Evolutionary conservation across 306 rosid genomes (phyloP), one percentile per base, ranked within the genome.

Genomic region (Pyrus communis): DNA sequence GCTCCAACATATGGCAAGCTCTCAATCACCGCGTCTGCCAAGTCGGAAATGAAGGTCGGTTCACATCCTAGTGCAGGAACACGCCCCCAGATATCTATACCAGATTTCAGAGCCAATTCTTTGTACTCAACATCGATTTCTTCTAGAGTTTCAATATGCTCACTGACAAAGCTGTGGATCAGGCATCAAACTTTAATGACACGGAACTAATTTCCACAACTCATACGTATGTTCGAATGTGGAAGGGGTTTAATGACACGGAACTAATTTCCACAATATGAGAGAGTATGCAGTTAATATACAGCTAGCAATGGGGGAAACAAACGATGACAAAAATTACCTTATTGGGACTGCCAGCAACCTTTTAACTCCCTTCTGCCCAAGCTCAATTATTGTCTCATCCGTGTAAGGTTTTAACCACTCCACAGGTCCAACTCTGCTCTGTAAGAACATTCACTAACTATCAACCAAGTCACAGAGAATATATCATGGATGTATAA

Each of bases 401-500:
- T 95, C 99, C 4, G 98, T 95, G 65, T 95, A 95, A n/a, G 98
- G 98, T 81, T 89, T 95, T 81, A 95, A 82, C 98, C 98, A 95
- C 83, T 95, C 98, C 79, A 95, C 98, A 6, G 98, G 98, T 72
- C 98, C 98, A 79, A 95, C 98, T 85, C 98, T 88, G 84, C 97
- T 95, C 99, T 95, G 97, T 74, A 82, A 74, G 64, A 79, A 60
- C 69, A 82, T 73, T 76, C 51, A 62, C 35, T 27, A 25, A 67
- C 54, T 52, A 73, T 67, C 71, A 84, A 75, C 55, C 77, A 76
- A 25, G 30, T 75, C 17, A 46, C 51, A 8, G 22, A 75, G 40
- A 62, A 58, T 42, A 35, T 19, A 45, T 19, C 69, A 21, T 15
- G 31, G 6, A 66, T 21, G 66, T 33, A 22, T 14, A 74, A 43